Percentiles rank a stretch among this genome's conserved stretches.
These are phyloP conservation scores for Rhizoclosmatium globosum DNA, from an alignment of 192 early-diverging fungal species.

Conservation along the genomic window DNA sequence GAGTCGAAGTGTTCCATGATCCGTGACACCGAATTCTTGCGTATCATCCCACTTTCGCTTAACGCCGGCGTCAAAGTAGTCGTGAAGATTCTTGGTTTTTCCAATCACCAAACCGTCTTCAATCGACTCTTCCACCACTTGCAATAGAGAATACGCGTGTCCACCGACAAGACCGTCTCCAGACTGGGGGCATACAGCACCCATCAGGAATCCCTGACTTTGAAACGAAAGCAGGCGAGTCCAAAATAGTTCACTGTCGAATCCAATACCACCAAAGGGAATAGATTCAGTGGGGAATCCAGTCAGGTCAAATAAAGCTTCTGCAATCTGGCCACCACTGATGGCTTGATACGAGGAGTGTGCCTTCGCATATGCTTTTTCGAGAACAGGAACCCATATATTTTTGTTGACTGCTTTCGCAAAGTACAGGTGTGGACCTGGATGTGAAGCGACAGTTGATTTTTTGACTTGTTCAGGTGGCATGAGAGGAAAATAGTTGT, in stretches of 20 bases:
- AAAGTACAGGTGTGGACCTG: constrained; percentile 14
- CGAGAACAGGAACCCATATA: constrained; percentile 63
- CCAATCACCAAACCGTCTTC: constrained; percentile 17
- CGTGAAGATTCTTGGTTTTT: neutral
- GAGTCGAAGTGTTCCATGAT: constrained; percentile 27
- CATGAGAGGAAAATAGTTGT: constrained; percentile 27
- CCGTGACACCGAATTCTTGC: constrained; percentile 25
- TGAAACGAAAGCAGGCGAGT: constrained; percentile 34
- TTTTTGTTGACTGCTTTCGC: constrained; percentile 5
- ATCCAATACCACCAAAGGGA: constrained; percentile 18
- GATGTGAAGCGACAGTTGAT: neutral
- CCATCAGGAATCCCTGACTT: constrained; percentile 31
- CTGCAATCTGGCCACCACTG: constrained; percentile 43
- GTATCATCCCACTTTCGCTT: constrained; percentile 7
- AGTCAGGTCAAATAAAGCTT: constrained; percentile 41
- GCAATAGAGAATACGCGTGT: constrained; percentile 37
- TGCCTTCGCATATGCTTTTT: constrained; percentile 69
- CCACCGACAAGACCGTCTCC: constrained; percentile 43
- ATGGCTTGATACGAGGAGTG: constrained; percentile 62
- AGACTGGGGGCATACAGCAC: constrained; percentile 28
- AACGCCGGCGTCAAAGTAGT: neutral
- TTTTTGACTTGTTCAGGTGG: neutral
- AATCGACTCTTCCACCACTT: constrained; percentile 22
- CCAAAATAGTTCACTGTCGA: constrained; percentile 34
- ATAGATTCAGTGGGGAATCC: constrained; percentile 38